Base-by-base conservation (phyloP, 2,329 filamentous ascomycete species). In the Paecilomyces sp. region DNA sequence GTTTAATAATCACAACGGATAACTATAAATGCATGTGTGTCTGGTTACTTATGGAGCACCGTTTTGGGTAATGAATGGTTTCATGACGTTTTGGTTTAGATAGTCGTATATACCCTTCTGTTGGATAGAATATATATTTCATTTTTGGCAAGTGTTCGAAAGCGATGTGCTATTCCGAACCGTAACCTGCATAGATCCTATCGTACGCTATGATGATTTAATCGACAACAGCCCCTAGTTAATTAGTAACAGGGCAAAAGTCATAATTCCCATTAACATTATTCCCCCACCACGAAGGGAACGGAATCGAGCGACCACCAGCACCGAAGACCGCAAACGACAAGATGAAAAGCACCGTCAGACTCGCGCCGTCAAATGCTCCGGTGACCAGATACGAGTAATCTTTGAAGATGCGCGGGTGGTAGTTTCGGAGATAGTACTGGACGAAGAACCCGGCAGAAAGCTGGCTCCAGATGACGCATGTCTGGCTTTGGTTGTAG, bases 321-420 rank as follows among this genome's bases (percentile, higher is more conserved):
- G 80, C 81, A 0, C 82, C 82, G 58, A 84, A 83, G 0, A 84
- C 82, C 1, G 82, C 81, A 68, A 84, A 84, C 0, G 81, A 83
- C 12, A 84, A 70, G 50, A 84, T 79, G 57, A 84, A 84, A 2
- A 84, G 70, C 0, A 76, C 78, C 1, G 73, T 69, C 3, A 83
- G 72, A 60, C 74, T 77, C 7, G 77, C 82, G 9, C 82, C 82
- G 60, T 84, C 82, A 15, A 80, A 80, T 0, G 81, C 81, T n/a
- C 77, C 81, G 0, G 80, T 79, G 1, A 84, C 68, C 7, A 84
- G 67, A 67, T 84, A 84, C 18, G 76, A 79, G 65, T 83, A 84
- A 60, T 84, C 78, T 66, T 74, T 80, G 74, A 83, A 84, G 56
- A 83, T 73, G 4, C 76, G 72, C 2, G 81, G 82, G 7, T 69